Percentiles rank a stretch among this genome's conserved stretches.
Evolutionary conservation across 306 rosid species (phyloP).

Genomic region (Cucumis melo): DNA sequence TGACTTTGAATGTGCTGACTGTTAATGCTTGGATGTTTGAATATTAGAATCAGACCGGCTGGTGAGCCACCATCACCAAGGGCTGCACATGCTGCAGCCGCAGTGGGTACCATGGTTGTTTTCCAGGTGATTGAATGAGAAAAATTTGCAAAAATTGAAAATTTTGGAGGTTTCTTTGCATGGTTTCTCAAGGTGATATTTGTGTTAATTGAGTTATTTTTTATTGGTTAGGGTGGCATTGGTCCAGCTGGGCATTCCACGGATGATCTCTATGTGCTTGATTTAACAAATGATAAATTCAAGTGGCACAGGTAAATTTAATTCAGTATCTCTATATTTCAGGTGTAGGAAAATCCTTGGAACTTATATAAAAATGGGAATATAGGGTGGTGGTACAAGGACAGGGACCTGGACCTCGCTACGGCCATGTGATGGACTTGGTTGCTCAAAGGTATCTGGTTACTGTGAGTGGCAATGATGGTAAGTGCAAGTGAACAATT

Average conservation of each 20-base stretch:
- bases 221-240: constrained; percentile 76
- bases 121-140: constrained; percentile 59
- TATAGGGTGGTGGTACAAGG: constrained; percentile 95
- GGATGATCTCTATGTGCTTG: constrained; percentile 87
- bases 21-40: constrained; percentile 12
- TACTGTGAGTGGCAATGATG: constrained; percentile 88
- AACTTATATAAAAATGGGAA: constrained; percentile 13
- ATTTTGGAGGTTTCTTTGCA: background rate
- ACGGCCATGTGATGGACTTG: constrained; percentile 98
- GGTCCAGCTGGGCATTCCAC: constrained; percentile 99
- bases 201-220: constrained; percentile 1
- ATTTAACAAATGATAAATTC: constrained; percentile 74
- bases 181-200: background rate
- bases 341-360: background rate
- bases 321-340: constrained; percentile 13
- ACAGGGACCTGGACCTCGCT: constrained; percentile 97
- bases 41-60: constrained; percentile 65
- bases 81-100: constrained; percentile 94
- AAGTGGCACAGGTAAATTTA: constrained; percentile 93
- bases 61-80: constrained; percentile 99
- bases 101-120: constrained; percentile 98
- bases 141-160: background rate
- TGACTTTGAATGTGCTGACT: constrained; percentile 20
- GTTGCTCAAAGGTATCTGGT: constrained; percentile 99
- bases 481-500: constrained; percentile 34